phyloP scores from a whole-genome alignment of 345 rosid genomes.

The Hibiscus mutabilis region DNA sequence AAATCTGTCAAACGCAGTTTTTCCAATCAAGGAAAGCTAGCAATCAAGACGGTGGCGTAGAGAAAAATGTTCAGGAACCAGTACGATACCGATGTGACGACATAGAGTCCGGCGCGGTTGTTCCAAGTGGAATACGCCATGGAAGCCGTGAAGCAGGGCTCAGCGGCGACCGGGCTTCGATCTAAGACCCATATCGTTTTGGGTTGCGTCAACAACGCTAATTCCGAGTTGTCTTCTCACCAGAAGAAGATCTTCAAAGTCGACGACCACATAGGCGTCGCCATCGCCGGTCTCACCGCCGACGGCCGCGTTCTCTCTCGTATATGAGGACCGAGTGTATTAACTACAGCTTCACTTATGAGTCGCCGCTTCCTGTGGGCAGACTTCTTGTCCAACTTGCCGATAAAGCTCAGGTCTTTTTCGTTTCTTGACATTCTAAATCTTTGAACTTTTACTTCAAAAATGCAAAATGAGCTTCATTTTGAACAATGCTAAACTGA shows the following conservation, averaged over 20 bases:
- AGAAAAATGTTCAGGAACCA: conserved; percentile 73
- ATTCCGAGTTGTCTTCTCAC: conserved; percentile 91
- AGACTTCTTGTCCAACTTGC: conserved; percentile 97
- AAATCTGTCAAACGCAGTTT: not conserved
- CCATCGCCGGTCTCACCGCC: conserved; percentile 95
- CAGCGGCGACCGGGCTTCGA: conserved; percentile 98
- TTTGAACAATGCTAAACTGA: not conserved
- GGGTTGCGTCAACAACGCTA: conserved; percentile 88
- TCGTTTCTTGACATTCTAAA: not conserved
- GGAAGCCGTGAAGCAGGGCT: conserved; percentile 99
- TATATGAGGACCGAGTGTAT: conserved; percentile 95
- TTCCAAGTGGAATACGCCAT: conserved; percentile 98
- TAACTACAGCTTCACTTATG: conserved; percentile 77
- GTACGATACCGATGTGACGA: conserved; percentile 95
- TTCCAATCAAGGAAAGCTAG: not conserved
- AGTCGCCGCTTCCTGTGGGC: conserved; percentile 92
- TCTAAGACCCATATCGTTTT: conserved; percentile 87
- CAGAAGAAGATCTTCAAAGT: conserved; percentile 98
- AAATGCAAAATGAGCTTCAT: not conserved
- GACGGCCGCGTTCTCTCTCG: conserved; percentile 97
- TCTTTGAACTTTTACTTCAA: too few species aligned
- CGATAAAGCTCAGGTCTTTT: conserved; percentile 87
- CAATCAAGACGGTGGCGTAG: conserved; percentile 2
- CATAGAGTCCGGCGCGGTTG: conserved; percentile 95
- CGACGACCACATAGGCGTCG: conserved; percentile 94